phyloP scores from a whole-genome alignment of 768 basidiomycete genomes.

The Wakefieldia striispora region DNA sequence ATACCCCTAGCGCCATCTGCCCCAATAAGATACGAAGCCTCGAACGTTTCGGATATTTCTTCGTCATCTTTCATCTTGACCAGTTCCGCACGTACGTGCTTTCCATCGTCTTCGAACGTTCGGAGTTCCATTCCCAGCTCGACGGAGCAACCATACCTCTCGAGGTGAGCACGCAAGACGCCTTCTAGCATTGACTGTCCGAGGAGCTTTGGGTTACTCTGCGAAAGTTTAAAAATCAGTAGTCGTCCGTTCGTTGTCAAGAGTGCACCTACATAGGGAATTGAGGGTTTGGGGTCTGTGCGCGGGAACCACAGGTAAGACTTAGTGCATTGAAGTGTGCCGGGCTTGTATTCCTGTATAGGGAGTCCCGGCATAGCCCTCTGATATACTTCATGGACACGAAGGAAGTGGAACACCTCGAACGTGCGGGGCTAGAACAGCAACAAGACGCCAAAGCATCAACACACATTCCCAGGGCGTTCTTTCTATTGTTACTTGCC shows the following conservation, averaged over 20 bases:
- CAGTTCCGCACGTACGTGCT: constrained; percentile 38
- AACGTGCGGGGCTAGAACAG: constrained; percentile 33
- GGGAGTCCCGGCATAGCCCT: constrained; percentile 26
- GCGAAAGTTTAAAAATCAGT: no score
- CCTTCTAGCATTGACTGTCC: constrained; percentile 35
- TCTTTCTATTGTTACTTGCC: constrained; percentile 21
- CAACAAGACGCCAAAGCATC: neutral
- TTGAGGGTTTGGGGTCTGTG: no score
- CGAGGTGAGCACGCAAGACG: constrained; percentile 16
- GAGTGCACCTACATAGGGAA: no score
- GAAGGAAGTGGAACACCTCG: constrained; percentile 42
- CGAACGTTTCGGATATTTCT: constrained; percentile 26
- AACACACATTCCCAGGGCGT: neutral
- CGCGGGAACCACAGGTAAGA: no score
- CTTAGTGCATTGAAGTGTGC: constrained; percentile 12
- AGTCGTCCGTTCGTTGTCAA: no score
- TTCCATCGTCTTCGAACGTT: constrained; percentile 40
- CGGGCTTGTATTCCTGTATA: constrained; percentile 35
- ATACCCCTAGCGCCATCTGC: constrained; percentile 42
- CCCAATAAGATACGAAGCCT: constrained; percentile 37
- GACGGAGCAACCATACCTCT: constrained; percentile 27
- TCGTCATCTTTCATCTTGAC: constrained; percentile 23
- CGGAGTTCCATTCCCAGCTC: constrained; percentile 45
- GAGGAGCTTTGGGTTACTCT: constrained; percentile 1
- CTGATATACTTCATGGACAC: constrained; percentile 37